Conservation (phyloP, 164 flowering plant species). For the Platanus orientalis region DNA sequence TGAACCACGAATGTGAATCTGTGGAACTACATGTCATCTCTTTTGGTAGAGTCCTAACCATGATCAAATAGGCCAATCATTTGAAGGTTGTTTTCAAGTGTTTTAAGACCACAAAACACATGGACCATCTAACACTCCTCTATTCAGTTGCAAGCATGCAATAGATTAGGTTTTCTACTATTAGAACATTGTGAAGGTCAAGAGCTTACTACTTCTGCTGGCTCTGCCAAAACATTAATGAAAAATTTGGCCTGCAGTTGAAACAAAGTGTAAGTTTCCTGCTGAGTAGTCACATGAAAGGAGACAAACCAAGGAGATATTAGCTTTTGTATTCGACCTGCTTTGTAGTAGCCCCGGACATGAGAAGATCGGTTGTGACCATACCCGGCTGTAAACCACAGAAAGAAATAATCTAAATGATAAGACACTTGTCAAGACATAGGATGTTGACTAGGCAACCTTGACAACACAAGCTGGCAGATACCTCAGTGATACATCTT, state of each 20-base stretch:
- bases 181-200: not conserved
- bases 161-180: not conserved
- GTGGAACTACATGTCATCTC: too few species aligned
- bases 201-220: constrained; percentile 81
- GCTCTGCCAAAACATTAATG: constrained; percentile 90
- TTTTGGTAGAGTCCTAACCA: too few species aligned
- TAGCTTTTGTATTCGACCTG: constrained; percentile 41
- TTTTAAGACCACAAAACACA: too few species aligned
- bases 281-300: not conserved
- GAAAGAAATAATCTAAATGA: not conserved
- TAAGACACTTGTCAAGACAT: not conserved
- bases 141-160: not conserved
- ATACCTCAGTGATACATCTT: not conserved
- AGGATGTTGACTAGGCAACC: not conserved
- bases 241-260: constrained; percentile 88
- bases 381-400: constrained; percentile 76
- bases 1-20: too few species aligned
- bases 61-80: too few species aligned
- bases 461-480: not conserved
- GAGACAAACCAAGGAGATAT: not conserved
- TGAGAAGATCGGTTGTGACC: constrained; percentile 97
- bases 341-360: constrained; percentile 93
- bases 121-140: not conserved
- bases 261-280: not conserved
- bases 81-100: too few species aligned